A percentile compares a stretch with the other conserved stretches of the same genome.
These are phyloP conservation scores for Fragosphaeria purpurea DNA, from an alignment of 2,329 filamentous ascomycete species.

Conservation along the genomic window DNA sequence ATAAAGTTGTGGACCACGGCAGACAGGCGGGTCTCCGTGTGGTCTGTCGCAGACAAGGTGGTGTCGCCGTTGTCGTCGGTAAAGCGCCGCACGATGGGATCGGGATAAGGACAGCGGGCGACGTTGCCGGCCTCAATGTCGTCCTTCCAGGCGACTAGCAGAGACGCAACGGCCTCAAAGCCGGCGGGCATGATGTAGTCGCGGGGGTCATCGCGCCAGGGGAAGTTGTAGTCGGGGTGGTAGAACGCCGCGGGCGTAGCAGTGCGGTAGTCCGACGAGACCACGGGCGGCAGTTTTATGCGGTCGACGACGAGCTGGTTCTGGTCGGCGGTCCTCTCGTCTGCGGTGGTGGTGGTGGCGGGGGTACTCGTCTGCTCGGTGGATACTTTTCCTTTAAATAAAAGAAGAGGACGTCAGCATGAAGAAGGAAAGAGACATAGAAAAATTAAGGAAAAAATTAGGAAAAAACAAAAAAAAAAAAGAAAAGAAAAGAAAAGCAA, in stretches of 20 bases:
- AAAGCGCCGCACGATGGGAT: conserved; percentile 6
- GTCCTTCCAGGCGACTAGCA: conserved; percentile 12
- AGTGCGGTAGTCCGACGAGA: too few species aligned
- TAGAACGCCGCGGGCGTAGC: not conserved
- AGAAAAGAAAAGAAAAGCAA: not conserved
- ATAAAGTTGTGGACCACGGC: conserved; percentile 19
- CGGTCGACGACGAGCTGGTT: conserved; percentile 9
- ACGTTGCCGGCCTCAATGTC: conserved; percentile 13
- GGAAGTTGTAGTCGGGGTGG: conserved; percentile 13
- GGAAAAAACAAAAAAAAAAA: too few species aligned
- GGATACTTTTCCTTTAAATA: not conserved
- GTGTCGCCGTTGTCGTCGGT: not conserved
- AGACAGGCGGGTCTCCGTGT: conserved; percentile 10
- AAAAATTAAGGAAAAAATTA: not conserved
- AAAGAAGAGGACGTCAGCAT: not conserved
- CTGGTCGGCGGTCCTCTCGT: not conserved
- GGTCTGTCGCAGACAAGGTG: not conserved
- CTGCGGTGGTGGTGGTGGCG: not conserved
- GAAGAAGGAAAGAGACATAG: not conserved
- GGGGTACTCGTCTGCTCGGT: not conserved
- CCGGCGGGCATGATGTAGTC: conserved; percentile 15
- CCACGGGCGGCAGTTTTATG: not conserved
- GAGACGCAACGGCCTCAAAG: conserved; percentile 10
- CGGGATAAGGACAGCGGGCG: conserved; percentile 8
- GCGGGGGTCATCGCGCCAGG: conserved; percentile 16